Conservation (phyloP, 2,329 filamentous ascomycete species). For the Amauroascus niger region DNA sequence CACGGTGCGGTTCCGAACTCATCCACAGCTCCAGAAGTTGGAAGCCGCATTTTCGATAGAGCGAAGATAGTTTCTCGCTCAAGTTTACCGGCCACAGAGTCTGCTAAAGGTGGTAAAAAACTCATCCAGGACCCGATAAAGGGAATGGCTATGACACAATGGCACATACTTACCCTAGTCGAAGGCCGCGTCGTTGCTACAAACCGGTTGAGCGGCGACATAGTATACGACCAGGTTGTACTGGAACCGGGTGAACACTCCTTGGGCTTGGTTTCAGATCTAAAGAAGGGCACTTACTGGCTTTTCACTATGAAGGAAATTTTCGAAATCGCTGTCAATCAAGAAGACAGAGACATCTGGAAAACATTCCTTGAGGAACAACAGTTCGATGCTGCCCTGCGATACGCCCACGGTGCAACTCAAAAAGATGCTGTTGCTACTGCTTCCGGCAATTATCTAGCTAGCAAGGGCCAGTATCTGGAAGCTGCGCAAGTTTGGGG, state of each 20-base stretch:
- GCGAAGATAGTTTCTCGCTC: slow-evolving; percentile 67
- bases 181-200: slow-evolving; percentile 74
- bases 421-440: slow-evolving; percentile 89
- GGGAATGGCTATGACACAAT: slow-evolving; percentile 79
- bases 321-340: slow-evolving; percentile 81
- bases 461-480: slow-evolving; percentile 67
- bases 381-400: slow-evolving; percentile 78
- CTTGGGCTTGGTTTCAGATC: slow-evolving; percentile 77
- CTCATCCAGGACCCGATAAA: slow-evolving; percentile 62
- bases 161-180: slow-evolving; percentile 78
- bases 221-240: slow-evolving; percentile 81
- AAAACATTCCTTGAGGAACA: slow-evolving; percentile 80
- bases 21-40: slow-evolving; percentile 54
- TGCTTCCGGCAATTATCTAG: slow-evolving; percentile 80
- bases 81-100: slow-evolving; percentile 60
- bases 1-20: slow-evolving; percentile 67
- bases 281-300: slow-evolving; percentile 96
- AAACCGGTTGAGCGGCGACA: slow-evolving; percentile 74
- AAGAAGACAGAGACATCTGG: slow-evolving; percentile 91
- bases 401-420: slow-evolving; percentile 66
- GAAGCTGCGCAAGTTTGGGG: slow-evolving; percentile 88
- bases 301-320: slow-evolving; percentile 85
- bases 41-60: slow-evolving; percentile 64
- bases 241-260: slow-evolving; percentile 68
- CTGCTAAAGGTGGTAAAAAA: slow-evolving; percentile 54